Percentiles rank a stretch among this genome's conserved stretches.
These are phyloP conservation scores for Ramalina intermedia DNA, from an alignment of 495 filamentous ascomycete species.

Conservation along the genomic window DNA sequence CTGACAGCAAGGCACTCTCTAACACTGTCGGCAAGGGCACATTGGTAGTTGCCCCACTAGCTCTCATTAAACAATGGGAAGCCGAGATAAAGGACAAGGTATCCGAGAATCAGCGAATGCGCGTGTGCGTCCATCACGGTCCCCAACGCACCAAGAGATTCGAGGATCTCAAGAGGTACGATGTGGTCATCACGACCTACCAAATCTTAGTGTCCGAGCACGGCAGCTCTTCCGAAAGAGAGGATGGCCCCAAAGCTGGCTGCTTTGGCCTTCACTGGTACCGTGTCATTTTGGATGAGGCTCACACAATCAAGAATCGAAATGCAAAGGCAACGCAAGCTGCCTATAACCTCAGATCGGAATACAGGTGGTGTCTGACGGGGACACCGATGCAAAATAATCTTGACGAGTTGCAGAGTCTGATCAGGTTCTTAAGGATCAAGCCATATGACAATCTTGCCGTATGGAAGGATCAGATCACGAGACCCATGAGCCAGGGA, in stretches of 20 bases:
- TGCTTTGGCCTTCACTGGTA: constrained; percentile 92
- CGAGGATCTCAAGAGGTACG: constrained; percentile 62
- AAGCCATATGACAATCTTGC: constrained; percentile 71
- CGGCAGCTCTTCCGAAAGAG: constrained; percentile 41
- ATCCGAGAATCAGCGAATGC: constrained; percentile 45
- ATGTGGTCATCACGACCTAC: constrained; percentile 96
- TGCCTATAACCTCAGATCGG: constrained; percentile 60
- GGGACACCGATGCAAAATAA: constrained; percentile 98
- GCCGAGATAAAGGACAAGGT: constrained; percentile 75
- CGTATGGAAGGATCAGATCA: constrained; percentile 81
- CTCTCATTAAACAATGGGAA: constrained; percentile 96
- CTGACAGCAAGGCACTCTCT: constrained; percentile 43
- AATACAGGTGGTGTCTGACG: constrained; percentile 90
- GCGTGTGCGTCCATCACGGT: constrained; percentile 83
- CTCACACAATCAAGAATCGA: constrained; percentile 95
- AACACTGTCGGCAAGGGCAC: constrained; percentile 59
- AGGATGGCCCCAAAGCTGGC: constrained; percentile 49
- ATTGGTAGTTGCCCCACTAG: constrained; percentile 84
- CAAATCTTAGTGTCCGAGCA: constrained; percentile 87
- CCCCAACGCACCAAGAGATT: constrained; percentile 65
- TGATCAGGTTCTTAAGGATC: constrained; percentile 88
- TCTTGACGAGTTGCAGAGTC: constrained; percentile 85
- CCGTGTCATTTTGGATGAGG: constrained; percentile 88
- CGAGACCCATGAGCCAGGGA: constrained; percentile 67
- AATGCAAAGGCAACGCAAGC: constrained; percentile 90